Conservation (phyloP, 371 early-diverging fungal species). For the Coemansia linderi region DNA sequence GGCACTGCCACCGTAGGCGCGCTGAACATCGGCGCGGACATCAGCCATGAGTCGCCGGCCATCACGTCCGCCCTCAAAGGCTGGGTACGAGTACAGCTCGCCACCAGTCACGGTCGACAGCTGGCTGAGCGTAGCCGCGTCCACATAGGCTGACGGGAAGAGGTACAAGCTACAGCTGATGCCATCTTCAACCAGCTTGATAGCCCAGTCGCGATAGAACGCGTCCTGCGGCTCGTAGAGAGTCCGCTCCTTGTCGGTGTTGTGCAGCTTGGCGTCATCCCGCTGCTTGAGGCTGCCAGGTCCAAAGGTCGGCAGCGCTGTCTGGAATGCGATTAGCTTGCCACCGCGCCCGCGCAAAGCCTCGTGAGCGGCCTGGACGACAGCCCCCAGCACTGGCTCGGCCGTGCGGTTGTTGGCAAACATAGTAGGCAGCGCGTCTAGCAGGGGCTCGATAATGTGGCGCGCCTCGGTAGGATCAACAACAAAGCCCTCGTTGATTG, state of each 20-base stretch:
- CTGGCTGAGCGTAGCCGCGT: constrained; percentile 75
- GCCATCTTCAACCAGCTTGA: constrained; percentile 76
- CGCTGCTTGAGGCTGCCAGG: constrained; percentile 83
- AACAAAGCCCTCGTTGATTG: constrained; percentile 81
- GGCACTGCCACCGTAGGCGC: constrained; percentile 86
- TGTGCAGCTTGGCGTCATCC: constrained; percentile 83
- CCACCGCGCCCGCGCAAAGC: constrained; percentile 86
- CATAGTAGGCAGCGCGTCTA: constrained; percentile 78
- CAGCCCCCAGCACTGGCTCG: constrained; percentile 82
- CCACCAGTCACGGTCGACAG: constrained; percentile 89
- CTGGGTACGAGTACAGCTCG: constrained; percentile 74
- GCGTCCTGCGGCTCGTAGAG: constrained; percentile 84
- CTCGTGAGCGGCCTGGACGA: constrained; percentile 71
- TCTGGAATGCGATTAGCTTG: constrained; percentile 80
- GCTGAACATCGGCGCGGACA: constrained; percentile 67
- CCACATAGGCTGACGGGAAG: constrained; percentile 84
- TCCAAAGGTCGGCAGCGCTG: constrained; percentile 80
- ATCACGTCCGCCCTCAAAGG: constrained; percentile 71
- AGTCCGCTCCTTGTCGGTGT: constrained; percentile 86
- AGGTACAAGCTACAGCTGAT: constrained; percentile 85
- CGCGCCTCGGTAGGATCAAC: constrained; percentile 79
- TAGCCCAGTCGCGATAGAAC: constrained; percentile 80
- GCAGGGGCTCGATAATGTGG: constrained; percentile 74
- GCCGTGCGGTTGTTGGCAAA: constrained; percentile 74
- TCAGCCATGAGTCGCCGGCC: constrained; percentile 70